Evolutionary conservation across 306 rosid species (phyloP).

Genomic region (Lagenaria siceraria): DNA sequence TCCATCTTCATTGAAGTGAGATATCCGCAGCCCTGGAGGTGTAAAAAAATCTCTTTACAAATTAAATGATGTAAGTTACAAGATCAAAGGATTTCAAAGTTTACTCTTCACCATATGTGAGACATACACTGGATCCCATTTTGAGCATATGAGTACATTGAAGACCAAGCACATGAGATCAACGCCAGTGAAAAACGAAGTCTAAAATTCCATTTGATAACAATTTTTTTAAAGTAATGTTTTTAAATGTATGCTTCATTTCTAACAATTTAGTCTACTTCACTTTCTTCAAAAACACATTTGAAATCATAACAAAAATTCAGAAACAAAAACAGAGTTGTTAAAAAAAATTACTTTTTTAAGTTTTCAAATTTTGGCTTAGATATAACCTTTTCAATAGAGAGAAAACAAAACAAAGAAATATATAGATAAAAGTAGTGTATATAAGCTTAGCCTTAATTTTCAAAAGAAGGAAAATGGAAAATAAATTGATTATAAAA

Average conservation of each 20-base stretch:
- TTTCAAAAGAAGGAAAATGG: not conserved
- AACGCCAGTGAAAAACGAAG: not conserved
- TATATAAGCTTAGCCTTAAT: not conserved
- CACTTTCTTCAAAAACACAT: not conserved
- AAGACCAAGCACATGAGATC: not conserved
- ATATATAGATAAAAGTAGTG: not conserved
- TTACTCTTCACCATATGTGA: not conserved
- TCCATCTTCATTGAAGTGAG: slow-evolving; percentile 55
- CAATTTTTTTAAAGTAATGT: not conserved
- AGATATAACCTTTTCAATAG: not conserved
- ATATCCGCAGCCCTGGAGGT: slow-evolving; percentile 64
- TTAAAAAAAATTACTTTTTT: not conserved
- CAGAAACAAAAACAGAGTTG: not conserved
- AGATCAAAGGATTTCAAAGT: slow-evolving; percentile 4
- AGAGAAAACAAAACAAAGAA: not conserved
- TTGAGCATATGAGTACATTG: not conserved
- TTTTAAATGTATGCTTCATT: not conserved
- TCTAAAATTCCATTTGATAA: not conserved
- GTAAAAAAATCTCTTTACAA: slow-evolving; percentile 12
- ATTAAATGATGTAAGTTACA: slow-evolving; percentile 7
- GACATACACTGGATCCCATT: not conserved
- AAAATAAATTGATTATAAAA: not conserved
- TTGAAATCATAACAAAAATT: not conserved
- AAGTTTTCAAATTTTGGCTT: not conserved
- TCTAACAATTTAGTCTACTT: not conserved